Evolutionary conservation across 768 basidiomycete genomes (phyloP), one percentile per base, ranked within the genome.

Genomic region (Guyanaporus albipodus): DNA sequence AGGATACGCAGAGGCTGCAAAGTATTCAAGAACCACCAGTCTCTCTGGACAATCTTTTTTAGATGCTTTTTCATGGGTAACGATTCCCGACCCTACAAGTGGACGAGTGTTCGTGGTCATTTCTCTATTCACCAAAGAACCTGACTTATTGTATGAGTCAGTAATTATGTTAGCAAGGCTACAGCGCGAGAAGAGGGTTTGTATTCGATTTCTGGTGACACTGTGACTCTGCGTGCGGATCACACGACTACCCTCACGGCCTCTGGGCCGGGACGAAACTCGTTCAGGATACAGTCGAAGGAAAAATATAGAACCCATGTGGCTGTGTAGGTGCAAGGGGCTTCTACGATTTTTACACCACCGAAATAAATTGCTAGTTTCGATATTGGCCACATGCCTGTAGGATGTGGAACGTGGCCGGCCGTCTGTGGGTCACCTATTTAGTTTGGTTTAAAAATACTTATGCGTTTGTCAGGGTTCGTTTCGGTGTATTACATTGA

Each of bases 121-220:
- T 12, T 9, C 17, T 27, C 24, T 19, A 1, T 44, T 22, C 11
- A 15, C 23, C 11, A 6, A 10, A 1, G 8, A 8, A 21, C 15
- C 42, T 7, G 14, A 38, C 42, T 55, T 12, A 52, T 18, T 5
- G 10, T 18, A 21, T 21, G 31, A 26, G 18, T 2, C 31, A 75
- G 71, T 29, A 70, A 71, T 48, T 78, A 78, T 47, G 72, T 79
- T 45, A 52, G 58, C 49, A 63, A 73, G 44, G 60, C 62, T 2
- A 80, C 78, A 0, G 84, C 85, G 0, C 49, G 69, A 21, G 63
- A 67, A 11, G 60, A 73, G 39, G 83, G 85, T 54, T 59, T 88
- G 39, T 83, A 81, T 3, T 83, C 69, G 49, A 70, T 81, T 4
- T 72, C 71, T 14, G 73, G 70, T 14, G 68, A 77, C 51, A 49